These are phyloP conservation scores for Ligustrum vulgare DNA, from an alignment of 257 asterid species.

Conservation along the genomic window DNA sequence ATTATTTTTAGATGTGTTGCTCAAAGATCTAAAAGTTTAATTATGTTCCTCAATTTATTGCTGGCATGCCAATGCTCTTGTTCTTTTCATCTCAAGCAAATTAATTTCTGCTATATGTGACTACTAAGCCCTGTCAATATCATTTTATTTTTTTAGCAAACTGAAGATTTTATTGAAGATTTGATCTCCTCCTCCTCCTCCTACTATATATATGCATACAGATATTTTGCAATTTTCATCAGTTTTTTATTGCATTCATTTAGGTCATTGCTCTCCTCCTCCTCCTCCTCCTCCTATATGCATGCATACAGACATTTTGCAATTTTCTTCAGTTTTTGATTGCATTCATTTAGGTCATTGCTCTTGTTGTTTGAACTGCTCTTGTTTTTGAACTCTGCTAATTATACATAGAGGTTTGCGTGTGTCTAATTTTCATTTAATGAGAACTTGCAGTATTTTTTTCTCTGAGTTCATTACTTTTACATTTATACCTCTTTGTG, in stretches of 20 bases:
- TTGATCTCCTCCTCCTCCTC: too few species aligned
- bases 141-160: background rate
- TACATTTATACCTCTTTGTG: constrained; percentile 15
- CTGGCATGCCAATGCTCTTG: background rate
- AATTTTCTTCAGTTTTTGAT: background rate
- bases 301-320: background rate
- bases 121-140: background rate
- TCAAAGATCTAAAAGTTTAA: too few species aligned
- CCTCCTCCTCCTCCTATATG: too few species aligned
- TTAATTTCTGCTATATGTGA: background rate
- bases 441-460: constrained; percentile 1
- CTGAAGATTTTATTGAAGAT: background rate
- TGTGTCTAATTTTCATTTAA: background rate
- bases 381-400: background rate
- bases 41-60: too few species aligned
- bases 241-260: background rate
- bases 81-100: background rate
- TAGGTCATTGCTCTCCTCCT: background rate
- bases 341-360: too few species aligned
- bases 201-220: too few species aligned
- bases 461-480: background rate
- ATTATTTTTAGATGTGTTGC: background rate
- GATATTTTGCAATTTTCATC: background rate
- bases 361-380: background rate
- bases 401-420: background rate